Base-by-base conservation (phyloP, 768 basidiomycete genomes). In the Boletales sp. region DNA sequence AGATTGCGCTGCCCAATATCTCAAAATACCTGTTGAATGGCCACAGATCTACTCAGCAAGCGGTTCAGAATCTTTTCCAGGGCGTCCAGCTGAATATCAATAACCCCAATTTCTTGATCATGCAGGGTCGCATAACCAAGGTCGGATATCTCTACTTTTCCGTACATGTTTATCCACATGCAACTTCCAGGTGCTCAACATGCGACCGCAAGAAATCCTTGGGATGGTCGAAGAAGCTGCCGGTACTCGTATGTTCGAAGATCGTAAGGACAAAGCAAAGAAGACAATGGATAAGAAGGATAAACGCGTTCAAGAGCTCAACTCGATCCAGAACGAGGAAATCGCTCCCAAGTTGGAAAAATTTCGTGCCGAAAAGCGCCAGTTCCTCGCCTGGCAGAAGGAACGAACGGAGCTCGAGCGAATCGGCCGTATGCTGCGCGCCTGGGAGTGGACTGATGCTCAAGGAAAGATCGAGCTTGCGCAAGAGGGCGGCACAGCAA, bases 81-180 rank as follows among this genome's bases (percentile, higher is more conserved):
- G 87, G 90, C 36, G 94, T 99, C 1, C 94, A 96, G 67, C 81
- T 99, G 57, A 98, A 98, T 65, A 98, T 99, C 78, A 99, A 98
- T 72, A 97, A 97, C 69, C 96, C 96, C 39, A 98, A 98, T 67
- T 98, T 98, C 73, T 79, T 99, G 51, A 97, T 98, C 67, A 98
- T 98, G 95, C 96, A 99, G 70, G 95, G 96, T 28, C 90, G 94
- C 44, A 99, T 99, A 65, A 99, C 96, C 11, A 99, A 98, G 74
- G 94, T 89, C 31, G 36, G 69, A 58, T 21, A 18, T 10, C 36
- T 42, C 37, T 41, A 12, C 9, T 47, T 47, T 41, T 11, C 34
- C 13, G 14, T 19, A 10, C 3, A 28, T 15, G 35, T 15, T 46
- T 55, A 18, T 41, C 15, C 30, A 35, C 44, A 17, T 37, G 15